These are phyloP conservation scores for Piedraia hortae DNA, from an alignment of 2,329 filamentous ascomycete species.

Conservation along the genomic window DNA sequence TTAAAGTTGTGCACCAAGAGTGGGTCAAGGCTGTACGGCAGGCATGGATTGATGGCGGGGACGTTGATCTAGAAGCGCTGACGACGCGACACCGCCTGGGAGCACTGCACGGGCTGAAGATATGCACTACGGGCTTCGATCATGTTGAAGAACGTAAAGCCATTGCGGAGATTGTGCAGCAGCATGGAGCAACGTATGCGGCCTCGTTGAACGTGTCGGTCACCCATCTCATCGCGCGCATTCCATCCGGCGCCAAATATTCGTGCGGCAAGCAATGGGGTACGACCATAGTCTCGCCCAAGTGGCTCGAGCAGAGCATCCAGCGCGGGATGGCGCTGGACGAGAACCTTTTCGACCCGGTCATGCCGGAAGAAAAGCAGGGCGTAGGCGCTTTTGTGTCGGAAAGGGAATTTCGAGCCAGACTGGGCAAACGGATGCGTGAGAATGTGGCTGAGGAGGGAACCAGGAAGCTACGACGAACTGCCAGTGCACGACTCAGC, in stretches of 20 bases:
- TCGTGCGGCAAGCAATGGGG: conserved; percentile 61
- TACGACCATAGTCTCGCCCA: conserved; percentile 48
- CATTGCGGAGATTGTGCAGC: conserved; percentile 38
- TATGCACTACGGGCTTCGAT: conserved; percentile 44
- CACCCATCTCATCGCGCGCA: conserved; percentile 62
- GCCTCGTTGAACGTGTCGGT: conserved; percentile 66
- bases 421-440: conserved; percentile 31
- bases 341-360: conserved; percentile 58
- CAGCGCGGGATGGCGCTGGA: conserved; percentile 75
- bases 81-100: conserved; percentile 39
- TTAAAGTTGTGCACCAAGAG: conserved; percentile 51
- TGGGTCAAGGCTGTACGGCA: conserved; percentile 63
- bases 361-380: conserved; percentile 38
- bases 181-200: conserved; percentile 58
- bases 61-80: conserved; percentile 42
- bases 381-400: conserved; percentile 45
- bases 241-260: conserved; percentile 70
- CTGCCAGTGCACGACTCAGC: conserved; percentile 57
- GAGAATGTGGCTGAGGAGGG: conserved; percentile 15
- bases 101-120: conserved; percentile 31
- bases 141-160: conserved; percentile 36
- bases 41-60: conserved; percentile 53
- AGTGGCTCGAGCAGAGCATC: conserved; percentile 67
- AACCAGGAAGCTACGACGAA: conserved; percentile 59
- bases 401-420: conserved; percentile 12